These are phyloP conservation scores for Papilionanthe hybrid DNA, from an alignment of 116 monocot species.

Conservation along the genomic window DNA sequence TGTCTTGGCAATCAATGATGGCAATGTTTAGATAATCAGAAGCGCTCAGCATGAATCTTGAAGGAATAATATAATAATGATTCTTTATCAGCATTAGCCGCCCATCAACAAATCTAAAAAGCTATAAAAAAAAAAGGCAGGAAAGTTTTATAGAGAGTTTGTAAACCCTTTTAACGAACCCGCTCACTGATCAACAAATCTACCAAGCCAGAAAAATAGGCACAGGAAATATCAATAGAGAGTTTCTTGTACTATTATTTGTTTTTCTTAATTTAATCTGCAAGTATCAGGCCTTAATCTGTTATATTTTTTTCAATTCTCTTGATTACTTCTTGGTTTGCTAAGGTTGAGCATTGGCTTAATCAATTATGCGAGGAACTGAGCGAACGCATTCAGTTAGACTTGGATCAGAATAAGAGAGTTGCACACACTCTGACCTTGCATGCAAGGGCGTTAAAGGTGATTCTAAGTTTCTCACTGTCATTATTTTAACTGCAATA, in stretches of 20 bases:
- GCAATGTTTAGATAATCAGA: too few species aligned
- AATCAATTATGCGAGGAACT: slow-evolving; percentile 89
- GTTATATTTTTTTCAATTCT: not conserved
- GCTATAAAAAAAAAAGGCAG: not conserved
- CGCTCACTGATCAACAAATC: too few species aligned
- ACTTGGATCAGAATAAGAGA: slow-evolving; percentile 79
- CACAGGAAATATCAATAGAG: too few species aligned
- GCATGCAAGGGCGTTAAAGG: slow-evolving; percentile 79
- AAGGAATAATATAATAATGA: not conserved
- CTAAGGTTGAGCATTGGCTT: slow-evolving; percentile 78
- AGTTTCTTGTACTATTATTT: not conserved
- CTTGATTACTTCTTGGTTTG: not conserved
- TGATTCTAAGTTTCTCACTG: slow-evolving; percentile 11
- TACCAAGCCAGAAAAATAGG: too few species aligned
- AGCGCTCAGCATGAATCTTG: too few species aligned
- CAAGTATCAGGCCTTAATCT: not conserved
- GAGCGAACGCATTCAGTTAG: slow-evolving; percentile 80
- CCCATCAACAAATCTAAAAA: not conserved
- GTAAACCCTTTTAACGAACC: not conserved
- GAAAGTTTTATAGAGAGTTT: not conserved
- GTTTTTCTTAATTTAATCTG: not conserved
- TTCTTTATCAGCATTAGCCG: not conserved
- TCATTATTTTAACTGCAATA: not conserved
- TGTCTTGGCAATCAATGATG: too few species aligned
- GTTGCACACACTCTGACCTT: slow-evolving; percentile 81